Evolutionary conservation across 2,329 filamentous ascomycete genomes (phyloP), one percentile per base, ranked within the genome.

Genomic region (Emmonsiellopsis sp.): DNA sequence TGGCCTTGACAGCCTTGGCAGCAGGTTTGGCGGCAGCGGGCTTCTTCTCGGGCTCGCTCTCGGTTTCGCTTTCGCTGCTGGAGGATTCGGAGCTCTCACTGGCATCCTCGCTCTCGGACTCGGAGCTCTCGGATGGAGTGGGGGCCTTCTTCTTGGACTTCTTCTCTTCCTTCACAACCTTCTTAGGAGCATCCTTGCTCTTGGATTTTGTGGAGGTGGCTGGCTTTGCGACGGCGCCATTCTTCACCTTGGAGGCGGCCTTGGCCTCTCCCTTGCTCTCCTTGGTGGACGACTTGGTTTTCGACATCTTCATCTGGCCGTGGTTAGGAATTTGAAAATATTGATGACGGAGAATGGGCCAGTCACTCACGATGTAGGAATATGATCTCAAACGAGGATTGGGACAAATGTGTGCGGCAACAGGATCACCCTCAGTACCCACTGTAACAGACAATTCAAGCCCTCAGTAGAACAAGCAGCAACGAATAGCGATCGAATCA

Each of bases 211-310:
- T 64, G 54, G 66, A 69, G 63, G 73, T 64, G 51, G 73, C 65
- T 43, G 70, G 60, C 67, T 76, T 77, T 59, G 67, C 66, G 53
- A 76, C 68, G 56, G 67, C 72, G 55, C 68, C 66, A 58, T 70
- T 68, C 68, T 76, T 76, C 62, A 74, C 74, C 66, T 75, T 75
- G 65, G 61, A 68, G 59, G 75, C 55, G 60, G 68, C 61, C 67
- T 74, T 74, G 64, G 67, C 65, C 56, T 61, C 63, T 56, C 61
- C 59, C 60, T 55, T 63, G 62, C 63, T 58, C 66, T n/a, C 33
- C 14, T 48, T 48, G 14, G 45, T 14, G 34, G 45, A 37, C 37
- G 45, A 48, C 21, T 75, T 74, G 53, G 70, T 68, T 66, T 75
- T 75, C 48, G 71, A 72, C 70, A 73, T 74, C 61, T 62, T 72